phyloP scores from a whole-genome alignment of 495 filamentous ascomycete species.

The Hypoxylon rickii region DNA sequence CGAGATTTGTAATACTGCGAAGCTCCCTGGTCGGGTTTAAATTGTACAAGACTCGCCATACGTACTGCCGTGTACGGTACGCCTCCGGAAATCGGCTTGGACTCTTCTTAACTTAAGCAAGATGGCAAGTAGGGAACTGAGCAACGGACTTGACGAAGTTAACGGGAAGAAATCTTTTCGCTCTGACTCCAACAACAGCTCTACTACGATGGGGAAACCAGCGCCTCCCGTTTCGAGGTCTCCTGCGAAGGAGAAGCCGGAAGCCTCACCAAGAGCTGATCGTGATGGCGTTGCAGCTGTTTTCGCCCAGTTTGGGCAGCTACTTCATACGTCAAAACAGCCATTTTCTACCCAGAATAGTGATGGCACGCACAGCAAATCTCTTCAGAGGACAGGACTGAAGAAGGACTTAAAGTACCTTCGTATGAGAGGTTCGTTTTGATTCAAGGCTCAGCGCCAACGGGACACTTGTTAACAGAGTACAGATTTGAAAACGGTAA shows the following conservation, averaged over 20 bases:
- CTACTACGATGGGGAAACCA: slow-evolving; percentile 13
- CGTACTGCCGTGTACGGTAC: too few relatives aligned
- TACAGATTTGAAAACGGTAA: slow-evolving; percentile 48
- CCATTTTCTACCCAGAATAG: slow-evolving; percentile 71
- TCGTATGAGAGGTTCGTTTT: slow-evolving; percentile 41
- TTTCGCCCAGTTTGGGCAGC: slow-evolving; percentile 65
- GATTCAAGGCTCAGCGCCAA: neutral
- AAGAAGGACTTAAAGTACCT: slow-evolving; percentile 67
- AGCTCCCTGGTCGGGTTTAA: slow-evolving; percentile 14
- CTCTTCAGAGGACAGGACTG: slow-evolving; percentile 54
- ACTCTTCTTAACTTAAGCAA: neutral
- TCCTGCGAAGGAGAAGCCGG: slow-evolving; percentile 24
- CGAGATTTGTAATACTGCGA: too few relatives aligned
- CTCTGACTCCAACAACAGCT: slow-evolving; percentile 11
- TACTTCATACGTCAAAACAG: slow-evolving; percentile 65
- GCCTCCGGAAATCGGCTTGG: too few relatives aligned
- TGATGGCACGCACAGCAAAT: slow-evolving; percentile 56
- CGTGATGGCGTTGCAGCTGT: slow-evolving; percentile 50
- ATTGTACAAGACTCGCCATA: neutral
- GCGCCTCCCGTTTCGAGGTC: slow-evolving; percentile 2
- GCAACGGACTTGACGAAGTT: slow-evolving; percentile 4
- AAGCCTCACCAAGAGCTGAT: slow-evolving; percentile 35
- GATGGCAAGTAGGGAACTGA: slow-evolving; percentile 20
- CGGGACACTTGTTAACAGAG: slow-evolving; percentile 1
- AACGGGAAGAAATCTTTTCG: slow-evolving; percentile 19